Percentiles rank a stretch among this genome's conserved stretches.
Evolutionary conservation across 2,329 filamentous ascomycete genomes (phyloP).

Genomic region (Nothophoma quercina): DNA sequence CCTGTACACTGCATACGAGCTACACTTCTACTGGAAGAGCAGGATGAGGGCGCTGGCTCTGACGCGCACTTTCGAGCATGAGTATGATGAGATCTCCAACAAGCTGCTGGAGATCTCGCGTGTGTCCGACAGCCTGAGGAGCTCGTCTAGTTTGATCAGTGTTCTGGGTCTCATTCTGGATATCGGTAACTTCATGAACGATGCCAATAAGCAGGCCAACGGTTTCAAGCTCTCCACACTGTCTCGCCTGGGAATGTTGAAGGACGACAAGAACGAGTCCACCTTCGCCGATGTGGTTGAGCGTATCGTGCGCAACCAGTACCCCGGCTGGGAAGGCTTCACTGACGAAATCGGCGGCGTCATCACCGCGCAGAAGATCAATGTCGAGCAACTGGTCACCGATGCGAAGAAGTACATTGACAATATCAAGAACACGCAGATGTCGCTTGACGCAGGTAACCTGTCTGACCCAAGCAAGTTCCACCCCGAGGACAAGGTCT

Average conservation of each 20-base stretch:
- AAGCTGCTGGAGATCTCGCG: slow-evolving; percentile 86
- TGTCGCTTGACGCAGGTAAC: slow-evolving; percentile 90
- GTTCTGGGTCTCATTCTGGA: slow-evolving; percentile 94
- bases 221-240: slow-evolving; percentile 98
- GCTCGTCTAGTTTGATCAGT: slow-evolving; percentile 94
- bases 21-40: slow-evolving; percentile 98
- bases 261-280: slow-evolving; percentile 98
- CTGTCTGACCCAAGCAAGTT: slow-evolving; percentile 97
- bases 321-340: slow-evolving; percentile 93
- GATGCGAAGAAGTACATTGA: slow-evolving; percentile 94
- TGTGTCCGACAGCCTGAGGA: slow-evolving; percentile 87
- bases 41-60: slow-evolving; percentile 90
- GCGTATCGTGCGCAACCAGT: slow-evolving; percentile 94
- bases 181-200: slow-evolving; percentile 99
- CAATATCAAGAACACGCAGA: slow-evolving; percentile 93
- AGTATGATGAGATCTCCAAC: slow-evolving; percentile 89
- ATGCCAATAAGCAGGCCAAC: slow-evolving; percentile 95
- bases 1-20: slow-evolving; percentile 88
- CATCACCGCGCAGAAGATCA: slow-evolving; percentile 83
- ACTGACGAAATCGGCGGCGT: slow-evolving; percentile 84
- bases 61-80: slow-evolving; percentile 81
- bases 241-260: slow-evolving; percentile 92
- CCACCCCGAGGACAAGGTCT: slow-evolving; percentile 94
- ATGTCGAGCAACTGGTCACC: slow-evolving; percentile 86
- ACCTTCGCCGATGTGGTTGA: slow-evolving; percentile 96